Evolutionary conservation across 176 grass and related monocot species (phyloP).

Genomic region (Eragrostis nindensis): DNA sequence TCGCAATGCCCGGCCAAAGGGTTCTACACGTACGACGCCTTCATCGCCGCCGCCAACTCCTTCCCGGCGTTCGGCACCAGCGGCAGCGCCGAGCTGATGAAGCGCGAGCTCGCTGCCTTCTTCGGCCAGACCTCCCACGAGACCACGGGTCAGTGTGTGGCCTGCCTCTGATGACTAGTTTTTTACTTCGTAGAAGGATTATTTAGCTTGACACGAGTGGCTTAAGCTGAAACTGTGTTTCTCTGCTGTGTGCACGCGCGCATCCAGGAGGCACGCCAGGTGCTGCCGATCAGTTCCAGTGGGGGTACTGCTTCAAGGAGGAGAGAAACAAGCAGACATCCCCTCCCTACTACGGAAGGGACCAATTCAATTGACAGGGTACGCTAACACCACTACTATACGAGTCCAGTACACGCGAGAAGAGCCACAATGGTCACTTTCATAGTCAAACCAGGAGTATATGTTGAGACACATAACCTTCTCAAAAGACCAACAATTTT

Average conservation of each 20-base stretch:
- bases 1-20: slow-evolving; percentile 28
- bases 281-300: slow-evolving; percentile 46
- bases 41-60: slow-evolving; percentile 44
- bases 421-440: not conserved
- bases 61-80: slow-evolving; percentile 49
- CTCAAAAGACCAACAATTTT: too few relatives aligned
- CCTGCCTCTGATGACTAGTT: too few relatives aligned
- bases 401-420: too few relatives aligned
- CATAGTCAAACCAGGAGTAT: not conserved
- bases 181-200: too few relatives aligned
- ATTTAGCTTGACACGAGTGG: not conserved
- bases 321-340: not conserved
- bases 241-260: too few relatives aligned
- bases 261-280: slow-evolving; percentile 26
- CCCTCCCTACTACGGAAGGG: slow-evolving; percentile 53
- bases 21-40: slow-evolving; percentile 52
- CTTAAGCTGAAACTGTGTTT: not conserved
- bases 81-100: not conserved
- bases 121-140: slow-evolving; percentile 66
- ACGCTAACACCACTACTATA: slow-evolving; percentile 16
- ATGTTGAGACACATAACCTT: too few relatives aligned
- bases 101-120: slow-evolving; percentile 64
- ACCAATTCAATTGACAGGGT: slow-evolving; percentile 62
- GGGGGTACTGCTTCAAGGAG: slow-evolving; percentile 55
- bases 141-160: slow-evolving; percentile 40